Percentiles rank a stretch among this genome's conserved stretches.
Evolutionary conservation across 2,329 filamentous ascomycete genomes (phyloP).

Genomic region (Calonectria pauciramosa): DNA sequence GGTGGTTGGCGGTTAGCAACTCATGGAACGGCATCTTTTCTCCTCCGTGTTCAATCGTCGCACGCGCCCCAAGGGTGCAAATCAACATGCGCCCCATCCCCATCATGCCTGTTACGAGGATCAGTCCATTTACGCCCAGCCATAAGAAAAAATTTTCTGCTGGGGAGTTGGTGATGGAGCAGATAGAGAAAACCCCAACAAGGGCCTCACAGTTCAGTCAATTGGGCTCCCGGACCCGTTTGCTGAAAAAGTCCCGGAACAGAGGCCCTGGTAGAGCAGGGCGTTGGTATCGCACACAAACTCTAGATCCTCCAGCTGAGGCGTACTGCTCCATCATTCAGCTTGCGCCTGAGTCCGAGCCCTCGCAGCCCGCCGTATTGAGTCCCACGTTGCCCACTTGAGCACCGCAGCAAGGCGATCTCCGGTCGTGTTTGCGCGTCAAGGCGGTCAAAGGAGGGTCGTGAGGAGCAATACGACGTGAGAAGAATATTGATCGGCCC

Average conservation of each 20-base stretch:
- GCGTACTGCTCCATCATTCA: constrained; percentile 19
- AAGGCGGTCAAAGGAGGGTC: constrained; percentile 21
- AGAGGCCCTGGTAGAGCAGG: constrained; percentile 21
- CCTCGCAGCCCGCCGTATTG: constrained; percentile 22
- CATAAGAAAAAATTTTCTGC: background rate
- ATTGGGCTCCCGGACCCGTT: constrained; percentile 12
- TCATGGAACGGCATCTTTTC: background rate
- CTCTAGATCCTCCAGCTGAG: constrained; percentile 21
- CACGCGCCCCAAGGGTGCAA: constrained; percentile 15
- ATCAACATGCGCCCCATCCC: constrained; percentile 26
- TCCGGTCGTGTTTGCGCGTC: constrained; percentile 15
- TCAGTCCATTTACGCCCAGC: constrained; percentile 31
- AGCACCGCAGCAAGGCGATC: constrained; percentile 23
- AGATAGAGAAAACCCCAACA: constrained; percentile 1
- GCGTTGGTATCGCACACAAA: constrained; percentile 28
- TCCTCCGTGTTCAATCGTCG: constrained; percentile 24
- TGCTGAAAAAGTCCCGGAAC: constrained; percentile 24
- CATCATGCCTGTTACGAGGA: constrained; percentile 21
- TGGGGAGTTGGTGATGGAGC: background rate
- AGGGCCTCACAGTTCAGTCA: background rate
- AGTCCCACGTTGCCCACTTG: constrained; percentile 21
- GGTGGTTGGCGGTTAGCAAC: background rate
- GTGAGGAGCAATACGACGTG: constrained; percentile 17
- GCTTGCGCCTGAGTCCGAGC: constrained; percentile 24
- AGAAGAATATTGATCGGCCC: constrained; percentile 3